Evolutionary conservation across 2,329 filamentous ascomycete genomes (phyloP), one percentile per base, ranked within the genome.

Genomic region (Torrubiella hemipterigena): DNA sequence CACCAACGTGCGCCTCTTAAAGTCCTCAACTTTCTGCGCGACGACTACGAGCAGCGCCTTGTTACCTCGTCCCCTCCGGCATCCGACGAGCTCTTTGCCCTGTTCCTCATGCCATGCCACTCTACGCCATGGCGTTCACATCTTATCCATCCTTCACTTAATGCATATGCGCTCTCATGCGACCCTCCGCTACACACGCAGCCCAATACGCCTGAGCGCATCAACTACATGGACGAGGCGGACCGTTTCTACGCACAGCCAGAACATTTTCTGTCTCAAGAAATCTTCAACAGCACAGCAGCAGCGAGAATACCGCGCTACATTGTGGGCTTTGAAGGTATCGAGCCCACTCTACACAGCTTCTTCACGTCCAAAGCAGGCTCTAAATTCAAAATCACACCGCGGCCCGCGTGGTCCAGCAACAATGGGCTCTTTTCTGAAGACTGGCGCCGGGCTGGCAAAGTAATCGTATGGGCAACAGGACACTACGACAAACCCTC

Each of bases 61-160:
- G 60, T 67, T 2, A 22, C 42, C 17, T 38, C 44, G 24, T 33
- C 32, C 33, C 38, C 34, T 29, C 24, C 39, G 27, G 33, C 48
- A 3, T 48, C 49, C 14, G 40, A 43, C 17, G 67, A 71, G 36
- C 63, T 75, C 9, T 78, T 77, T 44, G 73, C 78, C 20, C 79
- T 81, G 14, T 95, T 96, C 58, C 68, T 98, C 16, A 93, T 87
- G 69, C 91, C 91, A 8, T 98, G 91, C 58, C 91, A 98, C 63
- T 83, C 81, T 42, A 96, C 89, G 1, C 89, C 91, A 3, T 96
- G 91, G 89, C 81, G 87, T 46, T 86, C 81, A 12, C 82, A 93
- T 48, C 69, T 96, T 23, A 65, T 93, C 38, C 73, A 91, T 48
- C 73, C 83, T 0, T 59, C 63, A 18, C 74, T 95, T 32, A 59